phyloP scores from a whole-genome alignment of 495 filamentous ascomycete genomes.

The Neohortaea acidophila region DNA sequence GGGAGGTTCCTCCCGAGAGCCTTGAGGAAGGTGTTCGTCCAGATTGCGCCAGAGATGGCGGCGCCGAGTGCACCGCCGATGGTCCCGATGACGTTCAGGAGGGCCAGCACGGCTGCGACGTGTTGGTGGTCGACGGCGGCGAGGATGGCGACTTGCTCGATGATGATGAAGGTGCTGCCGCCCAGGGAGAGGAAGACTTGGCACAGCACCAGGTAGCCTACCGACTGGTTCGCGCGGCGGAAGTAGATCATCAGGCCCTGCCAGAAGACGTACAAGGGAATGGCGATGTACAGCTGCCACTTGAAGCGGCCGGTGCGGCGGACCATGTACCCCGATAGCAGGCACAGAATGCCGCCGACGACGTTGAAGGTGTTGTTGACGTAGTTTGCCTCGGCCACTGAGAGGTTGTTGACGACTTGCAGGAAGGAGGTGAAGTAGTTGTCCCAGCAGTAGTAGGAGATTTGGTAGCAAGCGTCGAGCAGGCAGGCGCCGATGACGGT shows the following conservation, averaged over 20 bases:
- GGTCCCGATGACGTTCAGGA: constrained; percentile 41
- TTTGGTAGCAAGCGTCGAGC: constrained; percentile 2
- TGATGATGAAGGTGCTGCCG: constrained; percentile 47
- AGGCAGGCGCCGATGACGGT: constrained; percentile 14
- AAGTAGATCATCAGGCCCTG: constrained; percentile 50
- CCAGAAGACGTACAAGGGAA: constrained; percentile 45
- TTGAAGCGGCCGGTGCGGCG: constrained; percentile 23
- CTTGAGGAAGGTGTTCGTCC: constrained; percentile 41
- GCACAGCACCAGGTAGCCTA: constrained; percentile 55
- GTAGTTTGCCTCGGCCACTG: constrained; percentile 21
- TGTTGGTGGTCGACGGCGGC: constrained; percentile 46
- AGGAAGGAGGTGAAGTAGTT: constrained; percentile 16
- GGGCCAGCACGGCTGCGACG: constrained; percentile 46
- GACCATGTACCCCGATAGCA: constrained; percentile 41
- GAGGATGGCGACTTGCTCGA: constrained; percentile 51
- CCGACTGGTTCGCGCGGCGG: constrained; percentile 35
- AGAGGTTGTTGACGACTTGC: constrained; percentile 10
- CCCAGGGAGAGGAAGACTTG: constrained; percentile 60
- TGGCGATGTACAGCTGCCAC: constrained; percentile 37
- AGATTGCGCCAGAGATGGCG: constrained; percentile 48
- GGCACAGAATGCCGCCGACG: constrained; percentile 36
- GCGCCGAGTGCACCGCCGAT: constrained; percentile 50
- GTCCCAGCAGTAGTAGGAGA: constrained; percentile 15
- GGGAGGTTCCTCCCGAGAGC: constrained; percentile 43
- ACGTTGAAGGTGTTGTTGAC: constrained; percentile 38